Evolutionary conservation across 768 basidiomycete genomes (phyloP), one percentile per base, ranked within the genome.

Genomic region (Leccinum sublutescens): DNA sequence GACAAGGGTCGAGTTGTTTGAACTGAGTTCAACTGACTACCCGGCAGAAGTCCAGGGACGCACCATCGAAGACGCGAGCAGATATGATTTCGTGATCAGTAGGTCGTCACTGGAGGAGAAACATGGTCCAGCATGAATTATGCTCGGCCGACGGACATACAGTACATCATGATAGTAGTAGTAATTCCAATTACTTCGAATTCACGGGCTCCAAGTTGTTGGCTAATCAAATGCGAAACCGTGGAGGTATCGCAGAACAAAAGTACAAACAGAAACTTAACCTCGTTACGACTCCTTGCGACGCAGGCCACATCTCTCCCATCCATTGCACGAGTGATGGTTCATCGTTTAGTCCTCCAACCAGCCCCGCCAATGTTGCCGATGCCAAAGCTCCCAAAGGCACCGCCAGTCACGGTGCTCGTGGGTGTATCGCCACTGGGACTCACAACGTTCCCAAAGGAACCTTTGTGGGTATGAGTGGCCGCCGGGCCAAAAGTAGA

Each of bases 401-500:
- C 79, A 10, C 78, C 79, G 17, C 78, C 73, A 12, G 73, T 72
- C 4, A 64, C 68, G 9, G 64, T 50, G 45, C 69, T 71, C 11
- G 63, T 36, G 17, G 68, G 62, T 31, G 66, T 38, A 12, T 70
- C 70, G 10, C 54, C 67, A 11, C 64, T 65, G 38, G 75, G 69
- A 51, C 66, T 69, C 8, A 43, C 27, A 4, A 55, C 58, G 10
- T 47, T 64, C 21, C 62, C 68, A 11, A 62, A 55, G 15, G 73
- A 62, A 17, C 63, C 57, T 45, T 67, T 74, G 45, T 62, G 62
- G 3, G 54, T 12, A 27, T 72, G 70, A 50, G 14, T 60, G 17
- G 58, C 58, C n/a, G 71, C 58, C 10, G 68, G 47, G 59, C 82
- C 82, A 77, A 91, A 91, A 11, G 83, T 81, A 0, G 88, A 76